Percentiles rank a stretch among this genome's conserved stretches.
These are phyloP conservation scores for Dactylellina sp. DNA, from an alignment of 2,329 filamentous ascomycete genomes.

Conservation along the genomic window DNA sequence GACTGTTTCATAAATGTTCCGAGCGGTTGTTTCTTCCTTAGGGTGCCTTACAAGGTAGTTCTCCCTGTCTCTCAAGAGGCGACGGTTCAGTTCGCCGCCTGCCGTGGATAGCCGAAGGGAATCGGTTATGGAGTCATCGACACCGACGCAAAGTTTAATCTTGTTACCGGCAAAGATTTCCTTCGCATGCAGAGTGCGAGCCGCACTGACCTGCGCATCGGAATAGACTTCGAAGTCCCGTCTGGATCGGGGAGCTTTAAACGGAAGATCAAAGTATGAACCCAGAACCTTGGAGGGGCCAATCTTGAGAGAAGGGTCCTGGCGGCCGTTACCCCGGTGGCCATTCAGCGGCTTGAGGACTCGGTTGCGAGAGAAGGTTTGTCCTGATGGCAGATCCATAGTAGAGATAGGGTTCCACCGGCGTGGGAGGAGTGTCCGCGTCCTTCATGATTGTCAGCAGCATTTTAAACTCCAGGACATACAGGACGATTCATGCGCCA, in stretches of 20 bases:
- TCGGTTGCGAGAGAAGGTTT: not conserved
- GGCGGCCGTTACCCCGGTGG: not conserved
- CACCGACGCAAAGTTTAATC: slow-evolving; percentile 54
- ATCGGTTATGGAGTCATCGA: slow-evolving; percentile 42
- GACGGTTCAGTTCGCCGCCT: slow-evolving; percentile 38
- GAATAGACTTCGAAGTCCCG: slow-evolving; percentile 37
- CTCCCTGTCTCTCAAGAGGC: slow-evolving; percentile 43
- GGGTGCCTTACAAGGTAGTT: slow-evolving; percentile 40
- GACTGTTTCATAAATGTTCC: slow-evolving; percentile 25
- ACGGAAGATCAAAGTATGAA: slow-evolving; percentile 37
- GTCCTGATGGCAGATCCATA: not conserved
- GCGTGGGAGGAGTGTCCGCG: too few species aligned
- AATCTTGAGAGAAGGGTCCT: slow-evolving; percentile 37
- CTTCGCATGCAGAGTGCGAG: slow-evolving; percentile 33
- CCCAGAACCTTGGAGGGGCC: slow-evolving; percentile 32
- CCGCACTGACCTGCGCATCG: slow-evolving; percentile 35
- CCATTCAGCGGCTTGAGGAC: slow-evolving; percentile 8
- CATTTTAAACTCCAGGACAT: not conserved
- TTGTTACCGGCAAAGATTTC: slow-evolving; percentile 48
- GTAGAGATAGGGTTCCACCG: slow-evolving; percentile 8
- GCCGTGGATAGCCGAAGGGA: slow-evolving; percentile 49
- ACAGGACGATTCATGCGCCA: too few species aligned
- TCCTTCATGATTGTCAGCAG: not conserved
- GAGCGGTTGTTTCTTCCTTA: slow-evolving; percentile 17
- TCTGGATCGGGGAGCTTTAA: slow-evolving; percentile 17